Percentiles rank a stretch among this genome's conserved stretches.
These are phyloP conservation scores for Pleurotus citrinopileatus DNA, from an alignment of 768 basidiomycete species.

Conservation along the genomic window DNA sequence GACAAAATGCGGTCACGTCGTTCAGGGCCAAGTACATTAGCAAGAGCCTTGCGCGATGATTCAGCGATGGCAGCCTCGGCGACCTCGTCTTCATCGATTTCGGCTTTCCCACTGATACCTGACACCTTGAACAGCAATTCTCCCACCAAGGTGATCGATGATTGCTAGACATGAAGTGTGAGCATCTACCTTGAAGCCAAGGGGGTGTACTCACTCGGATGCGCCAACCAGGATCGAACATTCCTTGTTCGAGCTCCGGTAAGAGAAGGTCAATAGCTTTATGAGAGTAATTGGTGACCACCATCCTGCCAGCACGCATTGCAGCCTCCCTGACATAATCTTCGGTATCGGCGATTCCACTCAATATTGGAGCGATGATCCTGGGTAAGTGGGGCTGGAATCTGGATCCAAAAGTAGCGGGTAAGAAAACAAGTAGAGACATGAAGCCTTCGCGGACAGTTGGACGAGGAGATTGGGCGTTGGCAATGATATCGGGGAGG, in stretches of 20 bases:
- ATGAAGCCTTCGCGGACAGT: slow-evolving; percentile 98
- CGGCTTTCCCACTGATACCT: slow-evolving; percentile 87
- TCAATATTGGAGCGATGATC: slow-evolving; percentile 90
- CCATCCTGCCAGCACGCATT: slow-evolving; percentile 98
- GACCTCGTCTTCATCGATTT: slow-evolving; percentile 71
- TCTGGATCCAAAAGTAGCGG: slow-evolving; percentile 92
- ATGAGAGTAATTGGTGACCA: slow-evolving; percentile 89
- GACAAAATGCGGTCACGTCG: slow-evolving; percentile 89
- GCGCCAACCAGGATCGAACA: slow-evolving; percentile 95
- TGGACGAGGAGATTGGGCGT: slow-evolving; percentile 83
- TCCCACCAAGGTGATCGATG: slow-evolving; percentile 93
- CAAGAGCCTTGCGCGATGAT: slow-evolving; percentile 78
- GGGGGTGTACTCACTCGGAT: slow-evolving; percentile 67
- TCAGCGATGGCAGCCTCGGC: slow-evolving; percentile 63
- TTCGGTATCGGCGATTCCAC: slow-evolving; percentile 87
- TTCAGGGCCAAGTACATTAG: slow-evolving; percentile 85
- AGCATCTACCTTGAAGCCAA: too few relatives aligned
- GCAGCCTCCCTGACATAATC: slow-evolving; percentile 97
- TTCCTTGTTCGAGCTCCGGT: slow-evolving; percentile 90
- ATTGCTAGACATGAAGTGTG: slow-evolving; percentile 70
- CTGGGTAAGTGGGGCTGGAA: slow-evolving; percentile 96
- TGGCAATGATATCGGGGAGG: slow-evolving; percentile 90
- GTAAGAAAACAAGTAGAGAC: slow-evolving; percentile 92
- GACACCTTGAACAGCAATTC: slow-evolving; percentile 96
- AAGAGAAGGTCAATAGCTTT: slow-evolving; percentile 92